phyloP scores from a whole-genome alignment of 2,329 filamentous ascomycete genomes.

The Sclerotinia subarctica region DNA sequence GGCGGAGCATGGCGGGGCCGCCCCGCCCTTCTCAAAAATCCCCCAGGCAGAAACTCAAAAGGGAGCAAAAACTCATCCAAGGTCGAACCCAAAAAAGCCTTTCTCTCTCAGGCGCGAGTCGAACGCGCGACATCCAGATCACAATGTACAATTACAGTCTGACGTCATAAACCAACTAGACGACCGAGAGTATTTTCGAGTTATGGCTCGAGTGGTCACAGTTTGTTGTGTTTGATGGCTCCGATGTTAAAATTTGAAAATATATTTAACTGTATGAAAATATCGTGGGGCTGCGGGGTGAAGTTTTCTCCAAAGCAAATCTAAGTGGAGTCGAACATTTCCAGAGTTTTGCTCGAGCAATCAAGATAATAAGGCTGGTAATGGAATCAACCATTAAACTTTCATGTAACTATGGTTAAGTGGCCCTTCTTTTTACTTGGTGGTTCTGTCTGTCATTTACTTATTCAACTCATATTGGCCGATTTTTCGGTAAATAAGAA shows the following conservation, averaged over 20 bases:
- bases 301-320: background rate
- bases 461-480: background rate
- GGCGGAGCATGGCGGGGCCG: background rate
- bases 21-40: background rate
- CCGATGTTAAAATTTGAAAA: rapidly evolving
- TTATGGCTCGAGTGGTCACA: background rate
- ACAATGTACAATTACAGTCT: constrained; percentile 4
- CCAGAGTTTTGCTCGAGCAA: background rate
- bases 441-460: background rate
- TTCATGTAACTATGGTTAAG: background rate
- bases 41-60: background rate
- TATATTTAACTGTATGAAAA: background rate
- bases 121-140: constrained; percentile 13
- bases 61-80: background rate
- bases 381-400: background rate
- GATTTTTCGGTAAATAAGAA: background rate
- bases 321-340: background rate
- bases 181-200: constrained; percentile 9
- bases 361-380: background rate
- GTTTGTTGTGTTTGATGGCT: constrained; percentile 14
- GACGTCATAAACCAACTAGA: constrained; percentile 16
- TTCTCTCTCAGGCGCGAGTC: constrained; percentile 7
- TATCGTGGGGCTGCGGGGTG: background rate
- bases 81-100: background rate
- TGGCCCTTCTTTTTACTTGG: background rate